A percentile compares a stretch with the other conserved stretches of the same genome.
Evolutionary conservation across 202 grass and related monocot species (phyloP).

Genomic region (Setaria italica): DNA sequence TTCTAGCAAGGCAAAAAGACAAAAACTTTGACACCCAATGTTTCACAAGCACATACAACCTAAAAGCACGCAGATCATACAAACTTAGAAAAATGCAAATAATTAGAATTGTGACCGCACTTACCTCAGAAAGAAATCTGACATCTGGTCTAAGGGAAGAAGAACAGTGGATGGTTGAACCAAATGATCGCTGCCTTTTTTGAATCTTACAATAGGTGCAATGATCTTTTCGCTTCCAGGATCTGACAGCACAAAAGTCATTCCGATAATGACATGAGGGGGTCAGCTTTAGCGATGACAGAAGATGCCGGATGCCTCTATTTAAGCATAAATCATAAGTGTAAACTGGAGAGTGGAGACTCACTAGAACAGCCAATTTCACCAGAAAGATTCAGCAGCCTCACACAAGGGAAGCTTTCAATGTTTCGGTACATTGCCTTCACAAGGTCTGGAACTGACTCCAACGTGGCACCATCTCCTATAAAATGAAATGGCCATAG

Average conservation of each 20-base stretch:
- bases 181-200: constrained; percentile 56
- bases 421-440: constrained; percentile 87
- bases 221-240: constrained; percentile 72
- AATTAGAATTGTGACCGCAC: constrained; percentile 18
- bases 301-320: constrained; percentile 14
- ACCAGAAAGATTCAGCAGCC: constrained; percentile 90
- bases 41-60: constrained; percentile 7
- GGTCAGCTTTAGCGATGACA: constrained; percentile 21
- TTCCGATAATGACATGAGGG: constrained; percentile 1
- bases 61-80: not conserved
- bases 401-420: constrained; percentile 91
- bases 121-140: constrained; percentile 84
- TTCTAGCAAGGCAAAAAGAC: constrained; percentile 24
- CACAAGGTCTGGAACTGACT: constrained; percentile 95
- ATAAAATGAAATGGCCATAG: constrained; percentile 33
- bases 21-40: constrained; percentile 11
- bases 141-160: constrained; percentile 73
- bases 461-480: constrained; percentile 67
- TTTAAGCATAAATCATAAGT: constrained; percentile 21
- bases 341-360: constrained; percentile 38
- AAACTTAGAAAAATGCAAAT: constrained; percentile 5
- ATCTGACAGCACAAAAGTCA: constrained; percentile 59
- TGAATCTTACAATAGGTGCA: constrained; percentile 77
- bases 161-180: constrained; percentile 65
- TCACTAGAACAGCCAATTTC: constrained; percentile 97